These are phyloP conservation scores for Hypoxylon sp. DNA, from an alignment of 2,329 filamentous ascomycete species.

Conservation along the genomic window DNA sequence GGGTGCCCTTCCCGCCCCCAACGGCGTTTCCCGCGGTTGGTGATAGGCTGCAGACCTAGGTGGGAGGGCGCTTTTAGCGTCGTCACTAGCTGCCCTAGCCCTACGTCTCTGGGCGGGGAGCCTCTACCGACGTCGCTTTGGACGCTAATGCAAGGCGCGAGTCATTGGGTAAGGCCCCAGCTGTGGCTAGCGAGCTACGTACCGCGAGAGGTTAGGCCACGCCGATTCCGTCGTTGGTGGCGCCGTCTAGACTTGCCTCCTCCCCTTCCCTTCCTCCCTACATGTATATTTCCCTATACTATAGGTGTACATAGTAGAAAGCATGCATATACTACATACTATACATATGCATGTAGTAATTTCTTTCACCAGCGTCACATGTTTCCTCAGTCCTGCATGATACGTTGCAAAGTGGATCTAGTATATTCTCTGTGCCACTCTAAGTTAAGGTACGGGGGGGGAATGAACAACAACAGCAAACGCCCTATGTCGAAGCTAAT, in stretches of 20 bases:
- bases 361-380: background rate
- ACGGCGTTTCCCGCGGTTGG: background rate
- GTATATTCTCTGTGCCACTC: background rate
- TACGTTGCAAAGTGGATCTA: background rate
- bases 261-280: background rate
- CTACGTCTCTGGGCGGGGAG: background rate
- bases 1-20: background rate
- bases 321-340: background rate
- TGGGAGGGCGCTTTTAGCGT: too few relatives aligned
- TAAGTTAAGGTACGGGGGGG: background rate
- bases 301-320: background rate
- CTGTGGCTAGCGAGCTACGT: background rate
- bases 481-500: background rate
- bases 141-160: slow-evolving; percentile 20
- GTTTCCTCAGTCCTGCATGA: background rate
- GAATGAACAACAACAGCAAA: background rate
- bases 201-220: background rate
- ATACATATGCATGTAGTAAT: background rate
- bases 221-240: background rate
- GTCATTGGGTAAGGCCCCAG: slow-evolving; percentile 7
- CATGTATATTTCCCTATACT: background rate
- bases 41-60: too few relatives aligned
- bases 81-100: background rate
- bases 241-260: background rate
- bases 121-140: background rate